These are phyloP conservation scores for Picea sitchensis DNA, from an alignment of 75 land plant species.

Conservation along the genomic window DNA sequence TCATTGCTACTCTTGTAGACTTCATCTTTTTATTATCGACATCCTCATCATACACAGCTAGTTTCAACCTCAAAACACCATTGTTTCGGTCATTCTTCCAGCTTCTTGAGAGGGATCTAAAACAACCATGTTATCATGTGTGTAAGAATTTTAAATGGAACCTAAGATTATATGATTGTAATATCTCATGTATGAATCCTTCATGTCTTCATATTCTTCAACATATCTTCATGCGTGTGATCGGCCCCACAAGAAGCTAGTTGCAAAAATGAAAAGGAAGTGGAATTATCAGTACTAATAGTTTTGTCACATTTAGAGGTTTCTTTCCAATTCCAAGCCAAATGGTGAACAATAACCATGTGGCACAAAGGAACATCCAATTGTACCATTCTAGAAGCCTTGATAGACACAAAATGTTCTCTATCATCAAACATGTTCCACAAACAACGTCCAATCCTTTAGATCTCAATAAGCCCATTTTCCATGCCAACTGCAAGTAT, in stretches of 20 bases:
- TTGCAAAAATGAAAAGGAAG: conserved; percentile 21
- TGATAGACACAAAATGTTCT: not conserved
- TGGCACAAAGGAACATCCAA: conserved; percentile 78
- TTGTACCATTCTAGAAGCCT: conserved; percentile 15
- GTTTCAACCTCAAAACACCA: no score
- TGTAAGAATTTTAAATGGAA: no score
- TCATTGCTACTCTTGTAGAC: conserved; percentile 70
- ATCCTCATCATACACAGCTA: no score
- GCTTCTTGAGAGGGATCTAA: no score
- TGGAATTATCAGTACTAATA: conserved; percentile 13
- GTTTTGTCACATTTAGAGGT: conserved; percentile 2
- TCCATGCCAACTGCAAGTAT: conserved; percentile 89
- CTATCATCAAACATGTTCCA: conserved; percentile 2
- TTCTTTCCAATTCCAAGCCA: conserved; percentile 52
- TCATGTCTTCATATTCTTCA: no score
- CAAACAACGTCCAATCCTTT: conserved; percentile 28
- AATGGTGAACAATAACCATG: conserved; percentile 73
- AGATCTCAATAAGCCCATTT: conserved; percentile 78
- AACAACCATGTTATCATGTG: no score
- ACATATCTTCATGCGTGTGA: conserved; percentile 67
- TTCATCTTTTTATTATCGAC: conserved; percentile 13
- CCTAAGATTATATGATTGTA: no score
- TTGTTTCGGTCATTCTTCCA: no score
- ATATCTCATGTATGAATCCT: no score
- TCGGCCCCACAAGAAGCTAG: conserved; percentile 97